Conservation (phyloP, 768 basidiomycete species). For the Suillus variegatus region DNA sequence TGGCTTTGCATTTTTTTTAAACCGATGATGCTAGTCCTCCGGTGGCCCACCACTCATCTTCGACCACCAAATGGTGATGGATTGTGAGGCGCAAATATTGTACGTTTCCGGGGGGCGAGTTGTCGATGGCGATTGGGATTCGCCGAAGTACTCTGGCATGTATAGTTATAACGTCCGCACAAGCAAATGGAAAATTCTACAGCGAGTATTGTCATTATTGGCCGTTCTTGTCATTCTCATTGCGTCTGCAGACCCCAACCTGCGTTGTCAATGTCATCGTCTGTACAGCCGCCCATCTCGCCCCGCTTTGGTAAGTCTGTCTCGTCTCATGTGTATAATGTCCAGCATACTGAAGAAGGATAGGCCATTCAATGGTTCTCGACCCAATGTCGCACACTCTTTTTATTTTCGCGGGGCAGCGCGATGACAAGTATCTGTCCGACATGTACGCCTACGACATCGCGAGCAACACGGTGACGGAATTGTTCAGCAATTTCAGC, state of each 20-base stretch:
- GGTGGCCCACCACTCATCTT: constrained; percentile 75
- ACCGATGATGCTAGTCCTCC: constrained; percentile 42
- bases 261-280: constrained; percentile 8
- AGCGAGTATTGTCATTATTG: constrained; percentile 47
- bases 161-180: constrained; percentile 70
- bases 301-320: constrained; percentile 56
- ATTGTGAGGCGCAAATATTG: constrained; percentile 66
- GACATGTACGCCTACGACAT: constrained; percentile 81
- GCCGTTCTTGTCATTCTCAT: neutral
- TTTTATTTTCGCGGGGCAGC: constrained; percentile 76
- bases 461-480: constrained; percentile 53
- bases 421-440: constrained; percentile 62
- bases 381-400: constrained; percentile 59
- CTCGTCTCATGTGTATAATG: neutral
- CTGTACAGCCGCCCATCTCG: constrained; percentile 47
- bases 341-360: constrained; percentile 1
- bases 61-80: constrained; percentile 83
- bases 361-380: constrained; percentile 83
- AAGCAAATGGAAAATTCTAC: constrained; percentile 67
- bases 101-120: constrained; percentile 80
- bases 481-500: constrained; percentile 65
- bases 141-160: constrained; percentile 65
- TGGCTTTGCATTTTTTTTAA: neutral
- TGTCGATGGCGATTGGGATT: constrained; percentile 63
- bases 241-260: constrained; percentile 22